Base-by-base conservation (phyloP, 768 basidiomycete species). In the Nidularia pulvinata region DNA sequence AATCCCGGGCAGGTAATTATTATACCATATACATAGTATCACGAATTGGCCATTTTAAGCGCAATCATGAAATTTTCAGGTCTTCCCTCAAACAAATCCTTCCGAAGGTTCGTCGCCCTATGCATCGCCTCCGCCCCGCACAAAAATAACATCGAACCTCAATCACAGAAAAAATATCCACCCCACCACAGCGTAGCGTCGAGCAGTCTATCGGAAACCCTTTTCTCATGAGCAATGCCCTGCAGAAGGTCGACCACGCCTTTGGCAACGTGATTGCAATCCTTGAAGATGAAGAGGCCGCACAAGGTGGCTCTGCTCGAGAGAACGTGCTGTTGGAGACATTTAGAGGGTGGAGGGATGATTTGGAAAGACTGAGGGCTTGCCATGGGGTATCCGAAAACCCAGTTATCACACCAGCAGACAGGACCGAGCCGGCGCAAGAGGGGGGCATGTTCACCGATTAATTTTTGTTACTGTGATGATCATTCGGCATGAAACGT, bases 61-160 rank as follows among this genome's bases (percentile, higher is more conserved):
- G 45, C 14, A 6, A 44, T 42, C 25, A 10, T 46, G 25, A 37
- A 35, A 16, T 19, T 46, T 35, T 4, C 46, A 83, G 79, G 79
- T 82, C 5, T 82, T 73, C 54, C 81, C 77, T 0, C 70, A 74
- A 55, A 76, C 73, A 1, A 74, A 79, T 56, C 74, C 76, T 1
- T 62, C 56, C 6, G 63, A 13, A 32, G 34, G 69, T 39, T 57
- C 49, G 49, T 36, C 25, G 14, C 45, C 3, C 13, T 30, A 46
- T 14, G 25, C 45, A 46, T 46, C 25, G 10, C 45, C 14, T 25
- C 25, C 25, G 25, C 25, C 3, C 25, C 25, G 25, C 25, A 30
- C 25, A 30, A 30, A 3, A 30, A 30, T 30, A 30, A 30, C 25
- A 30, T 30, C 25, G 25, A 9, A 35, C 36, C 44, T 22, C 22